Base-by-base conservation (phyloP, 1,284 basidiomycete genomes). In the Boletus mariae region DNA sequence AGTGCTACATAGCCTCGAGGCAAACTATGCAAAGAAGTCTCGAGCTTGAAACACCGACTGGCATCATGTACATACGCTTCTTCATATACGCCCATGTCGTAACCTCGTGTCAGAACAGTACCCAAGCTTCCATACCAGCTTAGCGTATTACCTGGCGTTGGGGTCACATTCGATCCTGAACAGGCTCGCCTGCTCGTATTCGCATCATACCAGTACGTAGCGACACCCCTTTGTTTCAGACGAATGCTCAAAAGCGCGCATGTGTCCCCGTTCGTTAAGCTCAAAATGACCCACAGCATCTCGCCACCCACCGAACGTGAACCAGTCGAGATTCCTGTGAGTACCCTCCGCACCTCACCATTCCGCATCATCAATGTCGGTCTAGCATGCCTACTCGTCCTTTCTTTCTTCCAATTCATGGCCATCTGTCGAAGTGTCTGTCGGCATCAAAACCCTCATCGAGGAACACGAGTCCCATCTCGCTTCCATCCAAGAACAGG, bases 321-420 rank as follows among this genome's bases (percentile, higher is more conserved):
- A n/a, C 17, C 25, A 28, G 20, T 49, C 10, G 44, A 35, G 1
- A 51, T 62, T 29, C 52, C 64, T 0, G 64, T 63, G 40, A 51
- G 61, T 60, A 5, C 34, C 32, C 26, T 23, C n/a, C 13, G 2
- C n/a, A 13, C 40, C n/a, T n/a, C 45, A 13, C 29, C 11, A 9
- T 40, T 40, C 17, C n/a, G 28, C 25, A 15, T 38, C 29, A 43
- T 25, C 5, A 32, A 47, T 42, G 2, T 26, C 11, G 1, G 20
- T n/a, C 17, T 45, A 68, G 65, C 40, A 52, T 10, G 20, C 49
- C 38, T 56, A 55, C 48, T 31, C 34, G 10, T 17, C 28, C 17
- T 32, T 63, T 23, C 31, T 59, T 31, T 26, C 34, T n/a, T 63
- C 57, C 53, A 65, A 65, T 40, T 12, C 40, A 2, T 62, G 47